phyloP scores from a whole-genome alignment of 805 yeast genomes.

The Candida sakaeoensis region DNA sequence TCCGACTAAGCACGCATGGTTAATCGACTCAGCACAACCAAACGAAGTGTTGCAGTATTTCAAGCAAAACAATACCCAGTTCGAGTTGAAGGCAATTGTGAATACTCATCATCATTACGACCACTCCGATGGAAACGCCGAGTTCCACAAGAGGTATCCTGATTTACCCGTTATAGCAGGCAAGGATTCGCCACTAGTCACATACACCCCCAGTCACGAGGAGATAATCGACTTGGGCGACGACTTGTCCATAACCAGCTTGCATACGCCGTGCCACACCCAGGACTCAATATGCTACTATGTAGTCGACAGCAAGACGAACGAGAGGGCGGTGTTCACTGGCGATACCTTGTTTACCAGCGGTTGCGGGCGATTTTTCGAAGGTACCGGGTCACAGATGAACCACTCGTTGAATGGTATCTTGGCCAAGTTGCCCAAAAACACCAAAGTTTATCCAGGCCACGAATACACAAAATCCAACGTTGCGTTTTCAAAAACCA shows the following conservation, averaged over 20 bases:
- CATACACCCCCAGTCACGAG: conserved; percentile 63
- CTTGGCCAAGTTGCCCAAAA: conserved; percentile 59
- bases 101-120: conserved; percentile 97
- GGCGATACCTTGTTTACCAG: conserved; percentile 94
- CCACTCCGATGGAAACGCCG: conserved; percentile 83
- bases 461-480: conserved; percentile 92
- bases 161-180: conserved; percentile 78
- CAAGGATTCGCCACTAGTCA: conserved; percentile 68
- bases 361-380: conserved; percentile 97
- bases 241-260: conserved; percentile 63
- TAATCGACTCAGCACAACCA: conserved; percentile 93
- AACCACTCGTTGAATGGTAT: conserved; percentile 56
- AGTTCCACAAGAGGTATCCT: conserved; percentile 38
- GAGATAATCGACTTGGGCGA: conserved; percentile 63
- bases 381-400: conserved; percentile 85
- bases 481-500: conserved; percentile 69
- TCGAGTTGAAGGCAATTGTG: conserved; percentile 69
- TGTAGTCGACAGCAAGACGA: conserved; percentile 59
- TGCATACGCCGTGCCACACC: conserved; percentile 97
- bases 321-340: conserved; percentile 76
- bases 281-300: conserved; percentile 92
- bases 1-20: conserved; percentile 63
- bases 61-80: conserved; percentile 33
- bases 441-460: conserved; percentile 83
- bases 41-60: conserved; percentile 53